These are phyloP conservation scores for Phytophthora multivora DNA, from an alignment of 352 stramenopile genomes.

Conservation along the genomic window DNA sequence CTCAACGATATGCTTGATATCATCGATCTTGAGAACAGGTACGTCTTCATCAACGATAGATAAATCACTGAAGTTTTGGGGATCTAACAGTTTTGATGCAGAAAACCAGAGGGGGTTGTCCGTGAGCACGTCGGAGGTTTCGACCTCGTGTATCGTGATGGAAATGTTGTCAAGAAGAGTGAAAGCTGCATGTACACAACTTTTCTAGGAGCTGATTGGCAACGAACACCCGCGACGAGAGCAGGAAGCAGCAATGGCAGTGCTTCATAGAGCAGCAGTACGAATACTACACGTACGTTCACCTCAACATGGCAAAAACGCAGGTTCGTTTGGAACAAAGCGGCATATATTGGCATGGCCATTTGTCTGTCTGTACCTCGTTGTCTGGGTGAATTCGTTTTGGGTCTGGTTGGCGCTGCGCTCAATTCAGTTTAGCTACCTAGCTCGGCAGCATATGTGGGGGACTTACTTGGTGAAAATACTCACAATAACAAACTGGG, in stretches of 20 bases:
- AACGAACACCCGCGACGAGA: slow-evolving; percentile 37
- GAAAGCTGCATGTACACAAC: slow-evolving; percentile 81
- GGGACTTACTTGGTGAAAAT: slow-evolving; percentile 30
- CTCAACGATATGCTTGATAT: slow-evolving; percentile 95
- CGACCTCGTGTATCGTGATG: slow-evolving; percentile 81
- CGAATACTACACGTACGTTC: no score
- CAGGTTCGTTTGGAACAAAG: slow-evolving; percentile 26
- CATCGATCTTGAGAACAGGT: slow-evolving; percentile 91
- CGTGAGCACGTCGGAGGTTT: slow-evolving; percentile 72
- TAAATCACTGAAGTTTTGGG: not conserved
- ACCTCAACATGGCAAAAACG: not conserved
- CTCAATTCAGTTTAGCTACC: slow-evolving; percentile 25
- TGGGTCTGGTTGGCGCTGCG: slow-evolving; percentile 25
- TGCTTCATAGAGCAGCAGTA: not conserved
- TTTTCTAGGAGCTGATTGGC: slow-evolving; percentile 66
- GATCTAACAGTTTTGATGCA: slow-evolving; percentile 23
- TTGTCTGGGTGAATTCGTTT: slow-evolving; percentile 31
- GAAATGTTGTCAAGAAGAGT: slow-evolving; percentile 54
- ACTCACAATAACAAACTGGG: slow-evolving; percentile 44
- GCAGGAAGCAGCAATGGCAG: not conserved
- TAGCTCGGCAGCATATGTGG: slow-evolving; percentile 15
- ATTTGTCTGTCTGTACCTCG: slow-evolving; percentile 40
- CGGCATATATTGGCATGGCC: slow-evolving; percentile 31
- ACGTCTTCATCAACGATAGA: slow-evolving; percentile 7
- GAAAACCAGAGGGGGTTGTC: slow-evolving; percentile 31